Conservation (phyloP, 371 early-diverging fungal genomes). For the Aphelidium insulamus region DNA sequence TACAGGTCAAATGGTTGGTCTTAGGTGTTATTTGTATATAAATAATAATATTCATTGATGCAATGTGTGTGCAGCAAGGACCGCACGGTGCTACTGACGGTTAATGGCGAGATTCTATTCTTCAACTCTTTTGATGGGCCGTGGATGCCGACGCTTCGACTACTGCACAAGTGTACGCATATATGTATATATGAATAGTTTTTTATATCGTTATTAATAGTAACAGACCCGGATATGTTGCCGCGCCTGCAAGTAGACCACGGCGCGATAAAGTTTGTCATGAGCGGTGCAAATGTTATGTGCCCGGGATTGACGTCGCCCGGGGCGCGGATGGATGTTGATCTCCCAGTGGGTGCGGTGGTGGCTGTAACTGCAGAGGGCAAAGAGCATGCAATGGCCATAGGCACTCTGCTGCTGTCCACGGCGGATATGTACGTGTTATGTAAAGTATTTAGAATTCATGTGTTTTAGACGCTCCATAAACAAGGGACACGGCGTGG, state of each 20-base stretch:
- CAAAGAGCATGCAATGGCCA: conserved; percentile 78
- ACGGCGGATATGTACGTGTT: conserved; percentile 67
- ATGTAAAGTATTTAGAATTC: background rate
- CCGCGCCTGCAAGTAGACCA: conserved; percentile 81
- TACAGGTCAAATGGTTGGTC: conserved; percentile 61
- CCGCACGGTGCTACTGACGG: conserved; percentile 49
- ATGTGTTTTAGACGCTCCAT: conserved; percentile 28
- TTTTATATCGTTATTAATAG: background rate
- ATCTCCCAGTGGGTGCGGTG: conserved; percentile 42
- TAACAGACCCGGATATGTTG: conserved; percentile 66
- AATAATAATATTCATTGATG: background rate
- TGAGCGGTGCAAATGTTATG: conserved; percentile 93
- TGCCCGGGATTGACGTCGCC: conserved; percentile 89
- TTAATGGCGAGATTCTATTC: conserved; percentile 65
- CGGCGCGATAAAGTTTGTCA: conserved; percentile 92
- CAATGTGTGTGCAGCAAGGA: conserved; percentile 38
- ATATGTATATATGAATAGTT: background rate
- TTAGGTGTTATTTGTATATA: background rate
- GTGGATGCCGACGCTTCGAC: conserved; percentile 55
- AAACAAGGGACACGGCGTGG: conserved; percentile 82
- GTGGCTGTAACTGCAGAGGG: conserved; percentile 91
- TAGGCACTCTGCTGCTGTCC: conserved; percentile 71
- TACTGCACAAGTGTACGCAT: conserved; percentile 69
- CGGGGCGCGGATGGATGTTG: conserved; percentile 53
- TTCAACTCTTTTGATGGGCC: conserved; percentile 89